phyloP scores from a whole-genome alignment of 2,329 filamentous ascomycete species.

The Beauveria asiatica region DNA sequence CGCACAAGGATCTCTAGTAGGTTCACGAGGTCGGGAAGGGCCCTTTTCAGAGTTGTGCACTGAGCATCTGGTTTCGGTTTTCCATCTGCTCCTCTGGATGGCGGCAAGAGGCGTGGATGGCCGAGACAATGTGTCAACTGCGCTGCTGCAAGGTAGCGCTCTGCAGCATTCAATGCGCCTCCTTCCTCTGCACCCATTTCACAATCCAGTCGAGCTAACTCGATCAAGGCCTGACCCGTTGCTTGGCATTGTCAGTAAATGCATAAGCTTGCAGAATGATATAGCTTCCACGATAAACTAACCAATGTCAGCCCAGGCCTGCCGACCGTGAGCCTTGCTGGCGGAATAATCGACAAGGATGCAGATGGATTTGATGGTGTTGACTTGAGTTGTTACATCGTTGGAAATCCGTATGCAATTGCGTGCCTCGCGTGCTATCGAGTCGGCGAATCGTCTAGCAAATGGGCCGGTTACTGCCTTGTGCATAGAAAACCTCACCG shows the following conservation, averaged over 20 bases:
- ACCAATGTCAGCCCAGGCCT: background rate
- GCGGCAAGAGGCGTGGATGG: background rate
- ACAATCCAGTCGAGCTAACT: background rate
- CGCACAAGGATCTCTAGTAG: background rate
- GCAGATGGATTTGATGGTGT: background rate
- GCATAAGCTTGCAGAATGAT: background rate
- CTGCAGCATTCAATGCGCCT: background rate
- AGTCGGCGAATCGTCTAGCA: background rate
- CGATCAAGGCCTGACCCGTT: background rate
- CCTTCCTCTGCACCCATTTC: background rate
- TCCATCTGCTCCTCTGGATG: background rate
- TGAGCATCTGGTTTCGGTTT: background rate
- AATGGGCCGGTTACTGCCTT: background rate
- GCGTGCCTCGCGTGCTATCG: background rate
- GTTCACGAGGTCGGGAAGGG: background rate
- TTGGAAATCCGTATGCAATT: background rate
- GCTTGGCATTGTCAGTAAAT: background rate
- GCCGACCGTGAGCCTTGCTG: background rate
- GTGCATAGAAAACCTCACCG: background rate
- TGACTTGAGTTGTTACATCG: background rate
- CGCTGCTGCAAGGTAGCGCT: background rate
- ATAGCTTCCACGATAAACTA: background rate
- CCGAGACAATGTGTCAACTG: background rate
- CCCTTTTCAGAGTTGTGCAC: background rate
- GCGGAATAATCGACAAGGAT: background rate